Base-by-base conservation (phyloP, 2,329 filamentous ascomycete genomes). In the Alternaria ethzedia region DNA sequence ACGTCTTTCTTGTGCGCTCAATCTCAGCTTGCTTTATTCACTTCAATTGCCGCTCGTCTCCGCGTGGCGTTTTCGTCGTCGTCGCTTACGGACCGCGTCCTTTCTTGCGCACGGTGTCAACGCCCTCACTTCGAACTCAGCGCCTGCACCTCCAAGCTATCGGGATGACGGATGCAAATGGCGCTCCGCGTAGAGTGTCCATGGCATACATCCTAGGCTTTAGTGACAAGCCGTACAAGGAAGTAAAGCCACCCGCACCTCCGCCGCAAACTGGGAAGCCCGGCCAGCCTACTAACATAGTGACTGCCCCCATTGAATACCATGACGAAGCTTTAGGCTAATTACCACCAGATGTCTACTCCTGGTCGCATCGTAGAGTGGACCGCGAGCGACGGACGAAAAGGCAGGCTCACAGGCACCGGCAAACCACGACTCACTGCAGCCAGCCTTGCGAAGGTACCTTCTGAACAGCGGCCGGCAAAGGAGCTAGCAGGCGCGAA, bases 361-460 rank as follows among this genome's bases (percentile, higher is more conserved):
- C 75, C 75, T 13, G 72, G 73, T n/a, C 72, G 71, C 4, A 44
- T 74, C 4, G 32, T 78, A 10, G 77, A 78, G 56, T 79, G 75
- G 74, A 59, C 68, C 25, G 77, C 77, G 15, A 78, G 75, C 45
- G 76, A 79, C 54, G 77, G 77, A 17, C 75, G 77, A 28, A 74
- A 71, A 49, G 74, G 75, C 49, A 67, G 41, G 10, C 63, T 77
- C 26, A 73, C 64, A 1, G 66, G 70, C 3, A 59, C 54, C 3
- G 63, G 69, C 41, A 70, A 67, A 41, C 57, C 56, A 17, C 70
- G 67, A 23, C 62, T 72, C 15, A 67, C 64, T 5, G 59, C 63
- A 15, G 54, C 56, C 9, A 70, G 62, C 25, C 66, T 71, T 20
- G 64, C 58, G 1, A 66, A 68, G 30, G 56, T 67, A 4, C 61